Evolutionary conservation across 2,329 filamentous ascomycete species (phyloP).

Genomic region (Alternaria longipes): DNA sequence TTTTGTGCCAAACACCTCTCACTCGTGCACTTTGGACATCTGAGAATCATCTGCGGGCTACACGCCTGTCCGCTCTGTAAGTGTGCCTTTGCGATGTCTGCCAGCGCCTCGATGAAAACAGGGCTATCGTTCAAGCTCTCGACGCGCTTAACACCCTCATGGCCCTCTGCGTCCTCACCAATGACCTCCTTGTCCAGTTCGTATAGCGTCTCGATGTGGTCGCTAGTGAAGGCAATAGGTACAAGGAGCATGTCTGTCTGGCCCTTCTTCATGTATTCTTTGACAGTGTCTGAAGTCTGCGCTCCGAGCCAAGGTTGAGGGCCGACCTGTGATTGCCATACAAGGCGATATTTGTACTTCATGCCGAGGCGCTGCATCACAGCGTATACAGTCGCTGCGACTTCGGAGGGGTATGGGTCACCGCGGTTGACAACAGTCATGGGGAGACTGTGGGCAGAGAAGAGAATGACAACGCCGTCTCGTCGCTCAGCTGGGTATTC

Average conservation of each 20-base stretch:
- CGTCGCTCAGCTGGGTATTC: conserved; percentile 85
- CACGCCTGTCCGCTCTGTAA: conserved; percentile 74
- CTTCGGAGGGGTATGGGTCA: conserved; percentile 94
- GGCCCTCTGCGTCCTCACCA: conserved; percentile 71
- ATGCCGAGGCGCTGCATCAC: conserved; percentile 93
- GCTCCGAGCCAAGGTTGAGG: conserved; percentile 95
- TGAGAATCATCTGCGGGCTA: conserved; percentile 85
- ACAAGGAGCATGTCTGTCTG: conserved; percentile 91
- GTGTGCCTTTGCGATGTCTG: conserved; percentile 85
- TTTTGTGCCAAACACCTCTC: conserved; percentile 83
- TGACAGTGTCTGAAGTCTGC: conserved; percentile 88
- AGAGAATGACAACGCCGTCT: conserved; percentile 84
- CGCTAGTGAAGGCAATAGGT: conserved; percentile 97
- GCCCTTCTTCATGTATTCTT: conserved; percentile 87
- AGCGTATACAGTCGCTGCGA: conserved; percentile 93
- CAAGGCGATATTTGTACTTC: conserved; percentile 89
- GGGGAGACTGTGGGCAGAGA: conserved; percentile 93
- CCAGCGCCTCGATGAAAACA: conserved; percentile 89
- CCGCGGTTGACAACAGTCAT: conserved; percentile 98
- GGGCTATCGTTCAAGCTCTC: conserved; percentile 92
- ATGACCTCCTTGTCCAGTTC: conserved; percentile 97
- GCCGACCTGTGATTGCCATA: conserved; percentile 98
- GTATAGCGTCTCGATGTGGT: conserved; percentile 96
- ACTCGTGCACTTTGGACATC: conserved; percentile 93
- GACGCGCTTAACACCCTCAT: conserved; percentile 76